These are phyloP conservation scores for Spironucleus salmonicida DNA, from an alignment of 208 protist species.

Conservation along the genomic window DNA sequence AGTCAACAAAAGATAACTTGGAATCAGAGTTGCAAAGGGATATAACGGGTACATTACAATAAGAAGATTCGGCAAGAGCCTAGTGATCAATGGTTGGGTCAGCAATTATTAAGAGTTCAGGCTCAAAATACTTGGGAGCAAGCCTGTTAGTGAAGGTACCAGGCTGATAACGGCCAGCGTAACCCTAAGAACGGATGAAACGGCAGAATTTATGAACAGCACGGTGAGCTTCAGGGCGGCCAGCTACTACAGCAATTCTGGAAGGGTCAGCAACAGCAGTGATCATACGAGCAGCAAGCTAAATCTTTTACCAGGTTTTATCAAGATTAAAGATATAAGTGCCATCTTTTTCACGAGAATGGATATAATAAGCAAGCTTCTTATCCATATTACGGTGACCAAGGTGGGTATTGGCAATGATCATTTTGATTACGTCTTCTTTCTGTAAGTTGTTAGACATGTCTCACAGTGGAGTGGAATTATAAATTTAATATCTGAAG, in stretches of 20 bases:
- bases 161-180: conserved; percentile 39
- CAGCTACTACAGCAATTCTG: conserved; percentile 41
- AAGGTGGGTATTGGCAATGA: conserved; percentile 32
- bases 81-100: conserved; percentile 42
- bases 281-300: conserved; percentile 41
- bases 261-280: conserved; percentile 34
- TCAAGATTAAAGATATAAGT: conserved; percentile 39
- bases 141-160: conserved; percentile 47
- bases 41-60: conserved; percentile 95
- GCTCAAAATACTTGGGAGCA: conserved; percentile 40
- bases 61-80: conserved; percentile 73
- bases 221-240: conserved; percentile 34
- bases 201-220: conserved; percentile 43
- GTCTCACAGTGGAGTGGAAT: too few relatives aligned
- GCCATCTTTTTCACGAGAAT: conserved; percentile 24
- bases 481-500: too few relatives aligned
- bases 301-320: conserved; percentile 39
- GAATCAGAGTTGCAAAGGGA: conserved; percentile 93
- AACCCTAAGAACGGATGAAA: conserved; percentile 34
- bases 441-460: too few relatives aligned
- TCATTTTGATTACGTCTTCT: conserved; percentile 32
- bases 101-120: conserved; percentile 38
- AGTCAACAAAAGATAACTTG: conserved; percentile 79
- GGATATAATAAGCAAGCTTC: conserved; percentile 35
- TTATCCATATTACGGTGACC: conserved; percentile 33